These are phyloP conservation scores for Colletotrichum sublineola DNA, from an alignment of 2,329 filamentous ascomycete species.

Conservation along the genomic window DNA sequence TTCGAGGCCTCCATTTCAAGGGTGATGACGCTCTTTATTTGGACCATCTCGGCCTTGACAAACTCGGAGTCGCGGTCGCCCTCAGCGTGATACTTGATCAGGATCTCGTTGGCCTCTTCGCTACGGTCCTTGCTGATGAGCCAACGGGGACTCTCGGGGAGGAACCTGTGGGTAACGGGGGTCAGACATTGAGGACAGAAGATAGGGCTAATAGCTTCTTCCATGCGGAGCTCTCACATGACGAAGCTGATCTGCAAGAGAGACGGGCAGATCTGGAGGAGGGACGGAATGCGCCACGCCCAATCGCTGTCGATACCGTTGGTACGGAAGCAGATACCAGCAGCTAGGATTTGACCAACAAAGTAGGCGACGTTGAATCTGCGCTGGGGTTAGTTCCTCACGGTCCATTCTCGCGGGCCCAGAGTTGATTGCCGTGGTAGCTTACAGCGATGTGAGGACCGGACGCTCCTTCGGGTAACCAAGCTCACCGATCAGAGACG, in stretches of 20 bases:
- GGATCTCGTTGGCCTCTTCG: slow-evolving; percentile 51
- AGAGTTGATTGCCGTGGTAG: not conserved
- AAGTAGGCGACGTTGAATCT: slow-evolving; percentile 70
- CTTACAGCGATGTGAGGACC: slow-evolving; percentile 65
- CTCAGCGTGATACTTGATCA: slow-evolving; percentile 63
- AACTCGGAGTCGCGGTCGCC: slow-evolving; percentile 64
- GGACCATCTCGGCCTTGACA: slow-evolving; percentile 70
- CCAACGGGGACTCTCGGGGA: slow-evolving; percentile 52
- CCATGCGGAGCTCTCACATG: slow-evolving; percentile 52
- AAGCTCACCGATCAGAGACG: slow-evolving; percentile 70
- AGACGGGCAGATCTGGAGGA: slow-evolving; percentile 61
- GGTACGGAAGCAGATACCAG: slow-evolving; percentile 65
- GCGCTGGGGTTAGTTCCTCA: not conserved
- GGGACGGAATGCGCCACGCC: slow-evolving; percentile 61
- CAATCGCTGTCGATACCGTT: slow-evolving; percentile 54
- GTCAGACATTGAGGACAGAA: not conserved
- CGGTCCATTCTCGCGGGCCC: fast-evolving
- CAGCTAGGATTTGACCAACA: slow-evolving; percentile 62
- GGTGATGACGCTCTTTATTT: slow-evolving; percentile 70
- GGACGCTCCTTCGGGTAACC: slow-evolving; percentile 72
- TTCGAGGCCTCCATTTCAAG: slow-evolving; percentile 67
- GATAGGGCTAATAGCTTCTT: not conserved
- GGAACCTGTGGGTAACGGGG: slow-evolving; percentile 52
- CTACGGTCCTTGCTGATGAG: slow-evolving; percentile 50
- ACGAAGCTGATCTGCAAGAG: slow-evolving; percentile 56